These are phyloP conservation scores for Alternaria infectoria DNA, from an alignment of 2,329 filamentous ascomycete genomes.

Conservation along the genomic window DNA sequence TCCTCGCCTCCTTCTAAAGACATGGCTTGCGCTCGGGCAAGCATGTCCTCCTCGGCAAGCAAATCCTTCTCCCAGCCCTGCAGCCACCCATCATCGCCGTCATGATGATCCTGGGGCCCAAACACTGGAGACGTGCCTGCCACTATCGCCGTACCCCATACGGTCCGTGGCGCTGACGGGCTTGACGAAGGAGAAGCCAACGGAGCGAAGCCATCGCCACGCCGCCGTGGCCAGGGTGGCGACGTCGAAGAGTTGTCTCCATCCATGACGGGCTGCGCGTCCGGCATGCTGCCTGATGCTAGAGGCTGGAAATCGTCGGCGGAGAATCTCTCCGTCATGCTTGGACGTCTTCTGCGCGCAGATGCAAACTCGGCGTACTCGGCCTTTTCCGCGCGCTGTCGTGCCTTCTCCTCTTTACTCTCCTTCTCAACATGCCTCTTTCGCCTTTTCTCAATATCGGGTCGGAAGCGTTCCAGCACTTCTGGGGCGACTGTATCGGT, in stretches of 20 bases:
- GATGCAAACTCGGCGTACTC: slow-evolving; percentile 75
- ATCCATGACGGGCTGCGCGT: slow-evolving; percentile 33
- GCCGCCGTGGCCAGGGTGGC: slow-evolving; percentile 60
- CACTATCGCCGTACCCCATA: slow-evolving; percentile 87
- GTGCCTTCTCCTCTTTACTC: slow-evolving; percentile 82
- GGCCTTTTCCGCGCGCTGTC: slow-evolving; percentile 78
- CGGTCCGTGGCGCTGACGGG: slow-evolving; percentile 76
- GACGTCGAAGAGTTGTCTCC: slow-evolving; percentile 49
- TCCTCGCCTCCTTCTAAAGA: slow-evolving; percentile 41
- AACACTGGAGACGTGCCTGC: slow-evolving; percentile 63
- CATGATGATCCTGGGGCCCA: slow-evolving; percentile 48
- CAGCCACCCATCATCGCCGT: slow-evolving; percentile 80
- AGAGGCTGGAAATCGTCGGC: slow-evolving; percentile 55
- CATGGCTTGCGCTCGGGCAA: slow-evolving; percentile 57
- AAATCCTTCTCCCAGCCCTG: slow-evolving; percentile 83
- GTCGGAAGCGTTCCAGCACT: slow-evolving; percentile 75
- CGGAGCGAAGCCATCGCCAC: slow-evolving; percentile 65
- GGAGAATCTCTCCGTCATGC: slow-evolving; percentile 60
- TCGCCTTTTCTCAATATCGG: slow-evolving; percentile 76
- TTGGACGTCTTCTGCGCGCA: slow-evolving; percentile 65
- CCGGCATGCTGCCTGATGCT: slow-evolving; percentile 33
- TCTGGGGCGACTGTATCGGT: slow-evolving; percentile 82
- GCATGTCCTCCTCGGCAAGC: slow-evolving; percentile 62
- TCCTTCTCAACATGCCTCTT: slow-evolving; percentile 84
- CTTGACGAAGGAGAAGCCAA: slow-evolving; percentile 82